Percentiles rank a stretch among this genome's conserved stretches.
phyloP scores from a whole-genome alignment of 2,329 filamentous ascomycete species.

The Westerdykella ornata region DNA sequence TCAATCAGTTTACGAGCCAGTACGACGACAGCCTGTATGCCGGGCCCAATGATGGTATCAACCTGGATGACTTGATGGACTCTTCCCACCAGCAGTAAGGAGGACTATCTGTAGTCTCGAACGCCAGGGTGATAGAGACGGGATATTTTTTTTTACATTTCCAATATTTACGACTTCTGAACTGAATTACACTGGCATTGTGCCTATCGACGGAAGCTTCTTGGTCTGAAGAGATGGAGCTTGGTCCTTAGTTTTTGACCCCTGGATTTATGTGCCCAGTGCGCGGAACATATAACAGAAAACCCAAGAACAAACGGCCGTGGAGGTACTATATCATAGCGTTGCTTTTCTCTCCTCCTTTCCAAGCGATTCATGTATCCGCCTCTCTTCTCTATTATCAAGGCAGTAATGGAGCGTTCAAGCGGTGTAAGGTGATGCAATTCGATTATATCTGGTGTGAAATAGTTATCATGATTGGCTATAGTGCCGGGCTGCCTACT shows the following conservation, averaged over 20 bases:
- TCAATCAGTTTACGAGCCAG: conserved; percentile 37
- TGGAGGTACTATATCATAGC: conserved; percentile 19
- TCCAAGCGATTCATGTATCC: no score
- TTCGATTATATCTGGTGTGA: no score
- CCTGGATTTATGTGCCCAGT: conserved; percentile 13
- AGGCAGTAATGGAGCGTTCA: not conserved
- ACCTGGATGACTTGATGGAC: conserved; percentile 25
- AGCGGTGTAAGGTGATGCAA: no score
- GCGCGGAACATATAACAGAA: conserved; percentile 23
- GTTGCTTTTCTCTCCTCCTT: conserved; percentile 16
- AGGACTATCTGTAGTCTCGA: not conserved
- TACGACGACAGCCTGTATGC: conserved; percentile 29
- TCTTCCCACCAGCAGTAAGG: conserved; percentile 17
- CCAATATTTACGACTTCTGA: conserved; percentile 4
- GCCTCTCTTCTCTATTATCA: conserved; percentile 18
- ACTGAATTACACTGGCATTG: conserved; percentile 3
- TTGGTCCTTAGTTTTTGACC: conserved; percentile 11
- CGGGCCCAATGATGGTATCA: conserved; percentile 15
- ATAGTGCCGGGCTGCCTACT: no score
- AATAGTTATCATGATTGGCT: no score
- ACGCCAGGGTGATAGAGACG: conserved; percentile 14
- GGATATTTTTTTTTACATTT: conserved; percentile 15
- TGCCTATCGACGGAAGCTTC: conserved; percentile 12
- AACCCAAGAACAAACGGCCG: conserved; percentile 30
- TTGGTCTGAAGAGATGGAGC: conserved; percentile 14